These are phyloP conservation scores for Aspergillus sp. DNA, from an alignment of 2,329 filamentous ascomycete genomes.

Conservation along the genomic window DNA sequence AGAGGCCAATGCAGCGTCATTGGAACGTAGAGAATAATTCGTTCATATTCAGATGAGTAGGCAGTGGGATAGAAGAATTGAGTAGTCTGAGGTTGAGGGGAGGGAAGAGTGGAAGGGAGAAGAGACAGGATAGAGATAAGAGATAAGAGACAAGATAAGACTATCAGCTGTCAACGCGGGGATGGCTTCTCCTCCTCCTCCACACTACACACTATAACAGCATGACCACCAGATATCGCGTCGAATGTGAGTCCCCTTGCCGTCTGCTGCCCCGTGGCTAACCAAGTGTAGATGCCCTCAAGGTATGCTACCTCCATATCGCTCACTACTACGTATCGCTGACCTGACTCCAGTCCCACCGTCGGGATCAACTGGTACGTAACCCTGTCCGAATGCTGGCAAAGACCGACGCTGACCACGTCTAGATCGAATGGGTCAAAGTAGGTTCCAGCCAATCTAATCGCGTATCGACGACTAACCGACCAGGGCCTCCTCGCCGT, in stretches of 20 bases:
- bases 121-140: too few relatives aligned
- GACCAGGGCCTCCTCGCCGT: slow-evolving; percentile 67
- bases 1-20: too few relatives aligned
- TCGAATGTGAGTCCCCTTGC: slow-evolving; percentile 55
- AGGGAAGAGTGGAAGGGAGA: too few relatives aligned
- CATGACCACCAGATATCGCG: slow-evolving; percentile 45
- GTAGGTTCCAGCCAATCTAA: slow-evolving; percentile 21
- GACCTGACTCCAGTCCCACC: slow-evolving; percentile 56
- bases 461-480: slow-evolving; percentile 8
- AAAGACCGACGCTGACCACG: slow-evolving; percentile 3
- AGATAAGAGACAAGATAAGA: too few relatives aligned
- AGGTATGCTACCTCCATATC: slow-evolving; percentile 33
- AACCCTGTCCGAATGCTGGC: neutral
- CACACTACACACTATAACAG: slow-evolving; percentile 5
- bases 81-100: too few relatives aligned
- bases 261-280: slow-evolving; percentile 4
- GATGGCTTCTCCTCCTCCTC: neutral
- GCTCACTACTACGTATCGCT: neutral
- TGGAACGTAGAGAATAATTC: too few relatives aligned
- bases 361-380: slow-evolving; percentile 74
- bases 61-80: too few relatives aligned
- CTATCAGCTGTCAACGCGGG: neutral
- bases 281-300: slow-evolving; percentile 49
- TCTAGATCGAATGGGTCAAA: slow-evolving; percentile 84
- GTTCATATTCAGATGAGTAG: too few relatives aligned